Conservation (phyloP, 164 flowering plant species). For the Macadamia integrifolia region DNA sequence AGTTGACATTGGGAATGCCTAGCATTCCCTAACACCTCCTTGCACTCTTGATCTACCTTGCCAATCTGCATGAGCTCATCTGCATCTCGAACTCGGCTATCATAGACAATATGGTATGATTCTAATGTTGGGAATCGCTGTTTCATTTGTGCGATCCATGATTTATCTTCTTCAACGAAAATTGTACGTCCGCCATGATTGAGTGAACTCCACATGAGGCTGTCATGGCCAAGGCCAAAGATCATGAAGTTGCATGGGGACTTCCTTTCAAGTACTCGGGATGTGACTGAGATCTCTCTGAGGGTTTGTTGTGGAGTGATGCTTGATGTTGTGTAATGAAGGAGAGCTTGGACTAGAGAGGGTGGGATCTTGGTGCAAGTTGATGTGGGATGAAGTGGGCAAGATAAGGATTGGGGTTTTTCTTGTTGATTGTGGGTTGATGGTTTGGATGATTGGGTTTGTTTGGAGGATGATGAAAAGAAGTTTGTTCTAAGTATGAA, state of each 20-base stretch:
- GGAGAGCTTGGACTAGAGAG: slow-evolving; percentile 36
- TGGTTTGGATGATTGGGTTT: slow-evolving; percentile 8
- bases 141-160: slow-evolving; percentile 61
- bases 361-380: slow-evolving; percentile 53
- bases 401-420: slow-evolving; percentile 3
- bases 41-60: slow-evolving; percentile 39
- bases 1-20: slow-evolving; percentile 51
- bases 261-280: slow-evolving; percentile 35
- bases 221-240: slow-evolving; percentile 89
- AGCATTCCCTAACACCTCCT: slow-evolving; percentile 30
- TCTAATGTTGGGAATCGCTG: slow-evolving; percentile 49
- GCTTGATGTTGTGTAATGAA: slow-evolving; percentile 62
- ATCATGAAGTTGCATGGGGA: slow-evolving; percentile 92
- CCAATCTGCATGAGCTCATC: slow-evolving; percentile 49
- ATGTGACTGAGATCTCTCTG: slow-evolving; percentile 54
- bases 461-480: slow-evolving; percentile 27
- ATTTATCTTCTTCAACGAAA: slow-evolving; percentile 74
- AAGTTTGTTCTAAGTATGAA: slow-evolving; percentile 39
- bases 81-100: slow-evolving; percentile 57
- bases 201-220: slow-evolving; percentile 76
- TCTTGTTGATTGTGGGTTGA: neutral
- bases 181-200: slow-evolving; percentile 76
- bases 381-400: slow-evolving; percentile 18
- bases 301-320: slow-evolving; percentile 72
- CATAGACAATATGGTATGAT: slow-evolving; percentile 59